Conservation (phyloP, 768 basidiomycete genomes). For the Dacryopinax primogenitus region DNA sequence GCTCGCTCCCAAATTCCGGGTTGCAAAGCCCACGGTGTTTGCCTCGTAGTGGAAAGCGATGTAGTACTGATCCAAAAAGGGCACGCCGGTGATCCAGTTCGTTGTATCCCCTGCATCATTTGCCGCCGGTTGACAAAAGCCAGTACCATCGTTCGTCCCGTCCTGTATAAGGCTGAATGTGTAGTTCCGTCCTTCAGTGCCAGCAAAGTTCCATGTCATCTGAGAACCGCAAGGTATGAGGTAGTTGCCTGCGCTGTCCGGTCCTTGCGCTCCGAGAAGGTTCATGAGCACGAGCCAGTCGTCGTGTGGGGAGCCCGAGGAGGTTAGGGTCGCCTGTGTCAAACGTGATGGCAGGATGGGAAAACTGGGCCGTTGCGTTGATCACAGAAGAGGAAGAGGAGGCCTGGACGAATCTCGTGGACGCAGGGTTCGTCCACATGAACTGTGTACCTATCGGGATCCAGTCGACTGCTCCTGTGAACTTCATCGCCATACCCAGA, state of each 20-base stretch:
- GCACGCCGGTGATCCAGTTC: constrained; percentile 11
- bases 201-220: constrained; percentile 14
- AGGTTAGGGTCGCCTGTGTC: constrained; percentile 12
- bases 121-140: constrained; percentile 11
- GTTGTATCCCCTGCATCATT: constrained; percentile 13
- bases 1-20: neutral
- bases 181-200: constrained; percentile 9
- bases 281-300: constrained; percentile 13
- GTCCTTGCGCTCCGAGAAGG: constrained; percentile 5
- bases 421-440: constrained; percentile 6
- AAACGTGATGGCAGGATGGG: constrained; percentile 6
- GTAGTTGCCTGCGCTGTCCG: constrained; percentile 9
- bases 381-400: neutral
- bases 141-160: constrained; percentile 8
- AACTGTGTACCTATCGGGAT: constrained; percentile 6
- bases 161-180: constrained; percentile 10
- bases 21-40: constrained; percentile 5
- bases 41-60: constrained; percentile 12
- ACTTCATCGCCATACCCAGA: constrained; percentile 13
- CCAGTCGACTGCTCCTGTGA: constrained; percentile 14
- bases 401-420: neutral
- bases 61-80: constrained; percentile 14
- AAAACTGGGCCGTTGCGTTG: constrained; percentile 9
- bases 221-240: constrained; percentile 9
- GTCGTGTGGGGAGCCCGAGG: constrained; percentile 12